phyloP scores from a whole-genome alignment of 257 asterid species.

The Jacaranda mimosifolia region DNA sequence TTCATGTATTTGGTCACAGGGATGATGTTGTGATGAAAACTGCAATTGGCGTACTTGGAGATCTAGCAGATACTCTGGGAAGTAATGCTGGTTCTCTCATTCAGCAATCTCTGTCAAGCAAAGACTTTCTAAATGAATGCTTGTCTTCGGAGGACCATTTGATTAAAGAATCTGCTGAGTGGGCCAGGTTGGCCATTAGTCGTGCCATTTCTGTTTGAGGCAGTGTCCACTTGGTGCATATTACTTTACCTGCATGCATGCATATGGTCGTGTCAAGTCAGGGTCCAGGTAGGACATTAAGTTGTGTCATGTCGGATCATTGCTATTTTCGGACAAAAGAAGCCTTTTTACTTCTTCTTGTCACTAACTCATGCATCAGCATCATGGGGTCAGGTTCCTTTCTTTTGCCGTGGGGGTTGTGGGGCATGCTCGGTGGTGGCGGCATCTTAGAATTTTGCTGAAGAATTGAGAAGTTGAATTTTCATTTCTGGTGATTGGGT shows the following conservation, averaged over 20 bases:
- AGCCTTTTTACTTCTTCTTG: conserved; percentile 57
- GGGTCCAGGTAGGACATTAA: conserved; percentile 53
- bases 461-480: conserved; percentile 17
- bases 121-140: conserved; percentile 85
- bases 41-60: conserved; percentile 91
- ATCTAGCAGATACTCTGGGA: conserved; percentile 91
- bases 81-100: conserved; percentile 84
- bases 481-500: conserved; percentile 27
- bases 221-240: conserved; percentile 50
- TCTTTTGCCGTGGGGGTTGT: conserved; percentile 25
- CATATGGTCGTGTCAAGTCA: conserved; percentile 81
- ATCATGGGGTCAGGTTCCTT: conserved; percentile 50
- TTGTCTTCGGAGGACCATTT: conserved; percentile 88
- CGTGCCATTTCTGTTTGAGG: conserved; percentile 90
- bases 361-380: conserved; percentile 76
- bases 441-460: conserved; percentile 15
- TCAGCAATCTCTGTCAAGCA: conserved; percentile 87
- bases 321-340: conserved; percentile 57
- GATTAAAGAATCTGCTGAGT: conserved; percentile 94
- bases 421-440: not conserved
- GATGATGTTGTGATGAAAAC: conserved; percentile 95
- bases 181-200: conserved; percentile 94
- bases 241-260: conserved; percentile 80
- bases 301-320: conserved; percentile 53
- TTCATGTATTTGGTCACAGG: conserved; percentile 55